phyloP scores from a whole-genome alignment of 2,329 filamentous ascomycete genomes.

The Tympanopsis confertula region DNA sequence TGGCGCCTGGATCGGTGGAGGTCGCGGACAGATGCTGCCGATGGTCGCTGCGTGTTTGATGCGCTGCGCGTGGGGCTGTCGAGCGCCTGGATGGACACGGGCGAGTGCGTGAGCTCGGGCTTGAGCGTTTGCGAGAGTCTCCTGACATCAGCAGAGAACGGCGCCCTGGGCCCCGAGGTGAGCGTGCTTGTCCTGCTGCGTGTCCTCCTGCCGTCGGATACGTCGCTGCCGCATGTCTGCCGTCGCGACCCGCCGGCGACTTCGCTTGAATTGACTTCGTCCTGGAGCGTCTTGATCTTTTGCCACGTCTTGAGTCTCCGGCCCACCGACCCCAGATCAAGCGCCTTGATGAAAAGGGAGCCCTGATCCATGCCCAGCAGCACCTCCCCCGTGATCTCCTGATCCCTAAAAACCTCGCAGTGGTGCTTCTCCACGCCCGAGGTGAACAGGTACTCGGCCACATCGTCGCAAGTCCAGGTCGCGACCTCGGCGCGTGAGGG shows the following conservation, averaged over 20 bases:
- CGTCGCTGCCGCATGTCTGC: constrained; percentile 44
- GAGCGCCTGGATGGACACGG: constrained; percentile 22
- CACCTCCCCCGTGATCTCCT: constrained; percentile 92
- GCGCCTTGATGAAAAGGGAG: constrained; percentile 88
- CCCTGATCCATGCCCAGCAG: constrained; percentile 90
- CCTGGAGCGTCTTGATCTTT: constrained; percentile 83
- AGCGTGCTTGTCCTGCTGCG: constrained; percentile 47
- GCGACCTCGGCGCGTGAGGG: constrained; percentile 64
- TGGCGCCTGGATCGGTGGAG: constrained; percentile 76
- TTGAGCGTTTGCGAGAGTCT: constrained; percentile 31
- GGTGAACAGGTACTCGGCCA: constrained; percentile 80
- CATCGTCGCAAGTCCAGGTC: constrained; percentile 67
- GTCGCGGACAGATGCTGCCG: constrained; percentile 71
- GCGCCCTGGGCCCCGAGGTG: constrained; percentile 31
- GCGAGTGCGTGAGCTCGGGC: constrained; percentile 25
- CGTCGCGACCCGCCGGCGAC: constrained; percentile 22
- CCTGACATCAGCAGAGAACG: constrained; percentile 25
- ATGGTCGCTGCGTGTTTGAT: constrained; percentile 50
- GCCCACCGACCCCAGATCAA: constrained; percentile 84
- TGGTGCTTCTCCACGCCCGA: constrained; percentile 77
- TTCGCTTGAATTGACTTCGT: constrained; percentile 58
- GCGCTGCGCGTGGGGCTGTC: constrained; percentile 34
- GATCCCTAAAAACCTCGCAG: constrained; percentile 87
- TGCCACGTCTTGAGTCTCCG: constrained; percentile 89
- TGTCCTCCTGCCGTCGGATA: constrained; percentile 28